Evolutionary conservation across 768 basidiomycete genomes (phyloP).

Genomic region (Baorangia bicolor): DNA sequence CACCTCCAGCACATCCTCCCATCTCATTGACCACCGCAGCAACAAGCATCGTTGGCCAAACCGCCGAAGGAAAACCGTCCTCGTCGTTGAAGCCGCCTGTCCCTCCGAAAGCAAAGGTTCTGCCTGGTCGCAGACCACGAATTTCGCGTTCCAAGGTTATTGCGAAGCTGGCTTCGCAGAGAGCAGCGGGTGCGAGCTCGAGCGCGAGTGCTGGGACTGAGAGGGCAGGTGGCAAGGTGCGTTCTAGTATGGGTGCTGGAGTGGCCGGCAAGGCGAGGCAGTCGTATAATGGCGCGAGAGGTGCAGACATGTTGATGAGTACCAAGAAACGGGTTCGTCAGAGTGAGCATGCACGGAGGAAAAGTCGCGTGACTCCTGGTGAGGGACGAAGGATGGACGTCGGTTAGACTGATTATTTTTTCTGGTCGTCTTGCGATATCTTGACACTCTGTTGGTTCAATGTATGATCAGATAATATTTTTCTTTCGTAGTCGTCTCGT

Average conservation of each 20-base stretch:
- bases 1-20: constrained; percentile 24
- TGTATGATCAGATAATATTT: constrained; percentile 16
- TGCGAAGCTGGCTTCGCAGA: constrained; percentile 70
- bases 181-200: constrained; percentile 37
- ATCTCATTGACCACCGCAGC: constrained; percentile 34
- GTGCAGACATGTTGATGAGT: constrained; percentile 50
- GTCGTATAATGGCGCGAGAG: constrained; percentile 25
- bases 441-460: constrained; percentile 6
- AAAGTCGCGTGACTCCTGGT: constrained; percentile 39
- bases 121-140: constrained; percentile 61
- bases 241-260: constrained; percentile 53
- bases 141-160: constrained; percentile 83
- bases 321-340: constrained; percentile 74
- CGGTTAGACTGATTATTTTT: constrained; percentile 1
- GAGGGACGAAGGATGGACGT: constrained; percentile 15
- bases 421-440: constrained; percentile 3
- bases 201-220: constrained; percentile 13
- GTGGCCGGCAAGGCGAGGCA: constrained; percentile 24
- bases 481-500: neutral
- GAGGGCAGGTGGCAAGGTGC: constrained; percentile 32
- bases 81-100: constrained; percentile 14
- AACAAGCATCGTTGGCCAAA: constrained; percentile 21
- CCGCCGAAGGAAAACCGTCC: neutral
- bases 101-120: constrained; percentile 30
- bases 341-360: constrained; percentile 68